Evolutionary conservation across 2,329 filamentous ascomycete genomes (phyloP).

Genomic region (Calonectria pseudoreteaudii): DNA sequence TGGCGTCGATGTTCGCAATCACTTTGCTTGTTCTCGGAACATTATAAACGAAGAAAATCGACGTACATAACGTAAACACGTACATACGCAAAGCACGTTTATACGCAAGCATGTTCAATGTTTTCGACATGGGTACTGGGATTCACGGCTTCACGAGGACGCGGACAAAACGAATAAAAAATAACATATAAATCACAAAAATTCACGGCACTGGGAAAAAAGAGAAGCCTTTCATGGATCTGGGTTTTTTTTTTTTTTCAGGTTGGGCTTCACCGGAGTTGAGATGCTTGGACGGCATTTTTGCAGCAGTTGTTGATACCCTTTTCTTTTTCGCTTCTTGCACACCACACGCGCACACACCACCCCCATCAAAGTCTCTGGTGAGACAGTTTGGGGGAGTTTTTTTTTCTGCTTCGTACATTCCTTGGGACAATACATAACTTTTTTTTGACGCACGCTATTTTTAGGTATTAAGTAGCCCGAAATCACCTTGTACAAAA

Average conservation of each 20-base stretch:
- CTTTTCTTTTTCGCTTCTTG: constrained; percentile 24
- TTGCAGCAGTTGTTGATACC: constrained; percentile 39
- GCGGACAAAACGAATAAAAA: background rate
- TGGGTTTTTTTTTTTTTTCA: background rate
- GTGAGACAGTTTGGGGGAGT: background rate
- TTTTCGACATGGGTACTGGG: background rate
- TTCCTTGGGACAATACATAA: background rate
- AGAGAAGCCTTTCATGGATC: background rate
- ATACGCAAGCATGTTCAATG: background rate
- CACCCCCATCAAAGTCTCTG: background rate
- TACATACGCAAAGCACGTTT: background rate
- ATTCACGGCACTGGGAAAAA: background rate
- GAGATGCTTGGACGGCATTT: constrained; percentile 15
- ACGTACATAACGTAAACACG: background rate
- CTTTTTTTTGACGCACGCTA: background rate
- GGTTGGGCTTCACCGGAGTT: constrained; percentile 17
- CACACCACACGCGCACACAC: background rate
- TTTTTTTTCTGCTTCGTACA: background rate
- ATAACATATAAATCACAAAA: background rate
- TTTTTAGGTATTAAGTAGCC: background rate
- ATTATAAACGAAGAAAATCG: background rate
- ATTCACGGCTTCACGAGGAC: background rate
- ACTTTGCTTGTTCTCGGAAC: constrained; percentile 23
- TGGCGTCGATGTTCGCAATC: constrained; percentile 30
- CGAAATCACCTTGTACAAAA: background rate